Percentiles rank a stretch among this genome's conserved stretches.
These are phyloP conservation scores for Phycomyces blakesleeanus DNA, from an alignment of 192 early-diverging fungal genomes.

Conservation along the genomic window DNA sequence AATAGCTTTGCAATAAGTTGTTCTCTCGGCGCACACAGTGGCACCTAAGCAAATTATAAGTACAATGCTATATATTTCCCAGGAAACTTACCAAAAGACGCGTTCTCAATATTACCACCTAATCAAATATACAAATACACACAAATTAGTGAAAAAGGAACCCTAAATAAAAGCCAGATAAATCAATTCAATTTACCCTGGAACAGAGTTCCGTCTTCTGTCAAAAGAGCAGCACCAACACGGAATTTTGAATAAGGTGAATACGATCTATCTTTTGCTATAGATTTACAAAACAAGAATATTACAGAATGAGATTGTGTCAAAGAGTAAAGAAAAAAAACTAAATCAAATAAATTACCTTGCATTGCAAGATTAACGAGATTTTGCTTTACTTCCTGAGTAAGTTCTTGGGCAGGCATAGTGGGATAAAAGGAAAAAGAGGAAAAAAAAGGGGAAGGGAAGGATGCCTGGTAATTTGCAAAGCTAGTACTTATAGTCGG, in stretches of 20 bases:
- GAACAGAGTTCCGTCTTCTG: slow-evolving; percentile 58
- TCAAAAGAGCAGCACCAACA: slow-evolving; percentile 80
- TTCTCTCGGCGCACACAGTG: slow-evolving; percentile 88
- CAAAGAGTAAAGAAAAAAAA: background rate
- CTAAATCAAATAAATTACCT: background rate
- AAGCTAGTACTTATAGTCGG: too few species aligned
- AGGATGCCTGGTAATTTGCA: too few species aligned
- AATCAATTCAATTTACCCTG: slow-evolving; percentile 46
- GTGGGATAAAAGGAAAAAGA: background rate
- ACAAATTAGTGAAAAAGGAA: background rate
- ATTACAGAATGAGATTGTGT: background rate
- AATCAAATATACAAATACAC: background rate
- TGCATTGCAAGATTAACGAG: background rate
- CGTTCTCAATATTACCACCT: slow-evolving; percentile 88
- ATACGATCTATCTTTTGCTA: slow-evolving; percentile 75
- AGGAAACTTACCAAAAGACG: slow-evolving; percentile 64
- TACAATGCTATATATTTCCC: background rate
- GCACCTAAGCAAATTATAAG: slow-evolving; percentile 44
- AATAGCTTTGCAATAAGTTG: slow-evolving; percentile 85
- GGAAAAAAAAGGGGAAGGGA: background rate
- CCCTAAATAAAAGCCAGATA: background rate
- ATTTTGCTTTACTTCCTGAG: background rate
- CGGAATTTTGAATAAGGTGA: slow-evolving; percentile 90
- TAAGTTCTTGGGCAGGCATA: background rate
- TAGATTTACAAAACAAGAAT: background rate